Evolutionary conservation across 1,284 basidiomycete species (phyloP), one percentile per base, ranked within the genome.

Genomic region (Hypsizygus ulmarius): DNA sequence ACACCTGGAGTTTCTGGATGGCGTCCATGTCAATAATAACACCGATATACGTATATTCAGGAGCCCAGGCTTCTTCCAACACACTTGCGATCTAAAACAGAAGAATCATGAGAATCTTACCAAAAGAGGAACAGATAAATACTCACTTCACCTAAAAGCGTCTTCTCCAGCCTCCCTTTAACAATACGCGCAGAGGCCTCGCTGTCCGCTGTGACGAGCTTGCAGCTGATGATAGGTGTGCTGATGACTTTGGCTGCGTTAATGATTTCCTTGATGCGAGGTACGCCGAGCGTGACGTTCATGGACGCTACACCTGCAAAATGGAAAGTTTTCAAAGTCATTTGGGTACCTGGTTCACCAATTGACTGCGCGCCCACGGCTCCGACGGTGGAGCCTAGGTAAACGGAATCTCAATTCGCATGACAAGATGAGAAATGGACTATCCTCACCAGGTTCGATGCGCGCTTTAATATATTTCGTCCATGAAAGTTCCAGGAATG

Each of bases 261-360:
- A 77, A 99, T 99, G 61, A 99, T 99, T 69, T 99, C 97, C 71
- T 99, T 99, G 73, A 99, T 99, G 66, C 97, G 95, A 16, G 97
- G 97, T 9, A 99, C 97, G 77, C 97, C 97, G 34, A 99, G 83
- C 1, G 97, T 99, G 58, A 99, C 93, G 72, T 98, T 99, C 97
- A 99, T 99, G 29, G 95, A 97, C 9, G 97, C 97, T 55, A 99
- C 95, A 76, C 97, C 97, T 62, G 97, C 97, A 72, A 99, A 99
- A 77, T 99, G 97, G 84, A 99, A 99, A 52, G 97, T 99, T 72
- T 99, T 99, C 57, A 99, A 71, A 5, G 97, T 99, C 97, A 99
- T 99, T 65, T 99, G 97, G 2, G 97, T 99, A 48, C 97, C 97
- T 1, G 97, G 97, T 69, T 99, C 97, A 65, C 97, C 97, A 56